A percentile compares a stretch with the other conserved stretches of the same genome.
phyloP scores from a whole-genome alignment of 495 filamentous ascomycete species.

The Aspergillus sclerotioniger region DNA sequence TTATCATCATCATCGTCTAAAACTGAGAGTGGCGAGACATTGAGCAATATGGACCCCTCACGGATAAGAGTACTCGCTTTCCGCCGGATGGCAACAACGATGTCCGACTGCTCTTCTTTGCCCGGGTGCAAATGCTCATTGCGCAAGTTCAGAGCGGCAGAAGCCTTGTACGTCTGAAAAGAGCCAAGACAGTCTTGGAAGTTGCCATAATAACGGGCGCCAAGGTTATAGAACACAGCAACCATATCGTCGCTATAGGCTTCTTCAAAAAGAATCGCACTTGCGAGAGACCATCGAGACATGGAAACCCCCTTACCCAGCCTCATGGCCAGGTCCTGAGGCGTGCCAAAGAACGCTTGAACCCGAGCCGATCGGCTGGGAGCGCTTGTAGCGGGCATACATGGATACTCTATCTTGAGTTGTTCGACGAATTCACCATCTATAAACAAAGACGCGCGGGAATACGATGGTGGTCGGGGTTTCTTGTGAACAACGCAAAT shows the following conservation, averaged over 20 bases:
- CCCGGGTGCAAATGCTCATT: constrained; percentile 91
- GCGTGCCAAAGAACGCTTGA: constrained; percentile 91
- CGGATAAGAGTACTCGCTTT: constrained; percentile 79
- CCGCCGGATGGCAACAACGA: constrained; percentile 78
- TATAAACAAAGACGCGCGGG: constrained; percentile 85
- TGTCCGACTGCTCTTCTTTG: constrained; percentile 89
- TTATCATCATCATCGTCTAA: constrained; percentile 71
- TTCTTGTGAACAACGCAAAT: constrained; percentile 80
- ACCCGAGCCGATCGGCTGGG: constrained; percentile 60
- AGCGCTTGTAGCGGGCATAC: constrained; percentile 52
- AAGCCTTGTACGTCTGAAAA: constrained; percentile 96
- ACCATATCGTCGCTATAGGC: constrained; percentile 88
- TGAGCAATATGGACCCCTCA: constrained; percentile 80
- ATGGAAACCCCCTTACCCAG: constrained; percentile 71
- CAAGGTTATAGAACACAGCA: constrained; percentile 84
- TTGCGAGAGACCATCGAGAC: constrained; percentile 84
- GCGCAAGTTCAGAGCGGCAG: constrained; percentile 81
- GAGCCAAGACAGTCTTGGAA: constrained; percentile 95
- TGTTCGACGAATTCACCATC: constrained; percentile 94
- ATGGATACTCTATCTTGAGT: constrained; percentile 83
- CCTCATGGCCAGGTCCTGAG: constrained; percentile 80
- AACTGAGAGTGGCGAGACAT: constrained; percentile 73
- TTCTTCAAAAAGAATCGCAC: constrained; percentile 84
- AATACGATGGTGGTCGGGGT: constrained; percentile 68
- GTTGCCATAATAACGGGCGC: constrained; percentile 88